Evolutionary conservation across 805 yeast species (phyloP), one percentile per base, ranked within the genome.

Genomic region (Myxozyma neglecta): DNA sequence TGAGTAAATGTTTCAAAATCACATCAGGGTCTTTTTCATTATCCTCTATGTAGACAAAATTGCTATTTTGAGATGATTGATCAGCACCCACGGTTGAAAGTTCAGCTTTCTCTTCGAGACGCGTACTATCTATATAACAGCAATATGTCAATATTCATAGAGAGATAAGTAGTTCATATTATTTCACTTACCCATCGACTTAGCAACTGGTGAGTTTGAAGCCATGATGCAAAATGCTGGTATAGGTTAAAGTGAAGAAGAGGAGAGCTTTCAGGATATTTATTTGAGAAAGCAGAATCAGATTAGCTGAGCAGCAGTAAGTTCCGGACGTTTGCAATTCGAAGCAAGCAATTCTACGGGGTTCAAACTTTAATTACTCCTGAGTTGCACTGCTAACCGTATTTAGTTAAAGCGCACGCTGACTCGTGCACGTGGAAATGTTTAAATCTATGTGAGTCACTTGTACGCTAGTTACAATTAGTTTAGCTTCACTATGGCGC

Each of bases 21-120:
- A 47, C 51, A 40, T 61, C 65, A 2, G 65, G 65, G 35, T 61
- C 65, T 40, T 54, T 53, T 36, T 55, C 61, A 47, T 46, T 46
- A 37, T 61, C 62, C 7, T 55, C 60, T 46, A n/a, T 14, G 35
- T 57, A 48, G 16, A 29, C 7, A 14, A 36, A 44, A 14, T 8
- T 10, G 46, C 39, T 9, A 57, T 29, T 46, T 6, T 42, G 46
- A 10, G 45, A 11, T 9, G 43, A 32, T 13, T 32, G 42, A 20
- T n/a, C 51, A 18, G 44, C 18, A 13, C 51, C 55, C n/a, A 32
- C 5, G 37, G 40, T 42, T 14, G 44, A 42, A 14, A 42, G 61
- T 0, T 42, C 49, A 42, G 35, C 20, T 44, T 53, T 53, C 39
- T 53, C 56, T 32, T 53, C 56, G 32, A 49, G 14, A 49, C 49